A percentile compares a stretch with the other conserved stretches of the same genome.
Evolutionary conservation across 202 grass and related monocot genomes (phyloP).

Genomic region (Bolboschoenoplectus hybrid): DNA sequence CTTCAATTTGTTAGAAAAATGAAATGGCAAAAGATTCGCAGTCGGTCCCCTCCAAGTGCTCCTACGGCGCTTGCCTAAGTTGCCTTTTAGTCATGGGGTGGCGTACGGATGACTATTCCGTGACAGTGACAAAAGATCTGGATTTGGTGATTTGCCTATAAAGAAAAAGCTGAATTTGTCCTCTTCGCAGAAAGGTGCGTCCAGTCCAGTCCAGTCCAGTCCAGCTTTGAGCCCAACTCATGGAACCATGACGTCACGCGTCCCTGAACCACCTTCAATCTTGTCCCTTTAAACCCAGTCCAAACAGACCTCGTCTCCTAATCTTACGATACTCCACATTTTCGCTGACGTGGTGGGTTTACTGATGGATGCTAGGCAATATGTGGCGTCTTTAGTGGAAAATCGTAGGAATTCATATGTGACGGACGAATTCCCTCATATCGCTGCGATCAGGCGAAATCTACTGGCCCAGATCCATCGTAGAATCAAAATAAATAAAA

Average conservation of each 20-base stretch:
- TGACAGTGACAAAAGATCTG: slow-evolving; percentile 33
- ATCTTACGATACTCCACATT: not conserved
- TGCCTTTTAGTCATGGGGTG: not conserved
- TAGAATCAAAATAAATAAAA: not conserved
- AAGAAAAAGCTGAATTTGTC: slow-evolving; percentile 27
- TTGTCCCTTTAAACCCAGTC: not conserved
- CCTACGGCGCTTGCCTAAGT: not conserved
- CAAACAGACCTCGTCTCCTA: not conserved
- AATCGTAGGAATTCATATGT: not conserved
- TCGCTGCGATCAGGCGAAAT: not conserved
- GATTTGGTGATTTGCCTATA: slow-evolving; percentile 23
- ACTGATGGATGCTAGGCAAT: not conserved
- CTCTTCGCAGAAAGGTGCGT: slow-evolving; percentile 20
- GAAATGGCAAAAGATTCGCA: slow-evolving; percentile 6
- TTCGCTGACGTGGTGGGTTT: not conserved
- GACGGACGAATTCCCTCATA: not conserved
- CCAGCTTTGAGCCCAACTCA: not conserved
- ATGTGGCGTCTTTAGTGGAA: not conserved
- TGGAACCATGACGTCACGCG: not conserved
- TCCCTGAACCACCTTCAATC: not conserved
- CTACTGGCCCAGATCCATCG: not conserved
- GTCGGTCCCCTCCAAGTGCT: not conserved
- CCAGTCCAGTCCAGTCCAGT: not conserved
- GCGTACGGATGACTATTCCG: slow-evolving; percentile 13
- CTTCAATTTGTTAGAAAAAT: not conserved